Percentiles rank a stretch among this genome's conserved stretches.
Evolutionary conservation across 352 stramenopile species (phyloP).

Genomic region (Salisapilia sapeloensis): DNA sequence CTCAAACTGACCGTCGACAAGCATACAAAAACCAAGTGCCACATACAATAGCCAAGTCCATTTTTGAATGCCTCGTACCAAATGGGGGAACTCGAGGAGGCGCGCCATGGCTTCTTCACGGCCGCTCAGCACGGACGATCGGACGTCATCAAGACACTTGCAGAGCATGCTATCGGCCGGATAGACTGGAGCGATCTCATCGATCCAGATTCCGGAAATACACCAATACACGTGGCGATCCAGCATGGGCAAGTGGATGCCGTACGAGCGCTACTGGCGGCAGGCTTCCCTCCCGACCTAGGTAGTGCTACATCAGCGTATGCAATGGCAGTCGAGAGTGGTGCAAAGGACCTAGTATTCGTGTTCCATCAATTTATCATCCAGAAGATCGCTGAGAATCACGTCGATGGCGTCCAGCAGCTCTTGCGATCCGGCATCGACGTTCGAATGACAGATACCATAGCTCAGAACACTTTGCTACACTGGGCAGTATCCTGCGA

Average conservation of each 20-base stretch:
- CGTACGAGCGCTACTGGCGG: constrained; percentile 55
- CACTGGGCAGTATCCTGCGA: constrained; percentile 71
- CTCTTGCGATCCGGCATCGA: constrained; percentile 47
- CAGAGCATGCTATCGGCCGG: constrained; percentile 32
- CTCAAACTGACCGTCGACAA: too few relatives aligned
- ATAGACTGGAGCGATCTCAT: constrained; percentile 36
- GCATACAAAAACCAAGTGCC: too few relatives aligned
- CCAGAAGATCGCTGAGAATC: constrained; percentile 58
- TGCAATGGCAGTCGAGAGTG: constrained; percentile 32
- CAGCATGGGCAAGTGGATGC: constrained; percentile 55
- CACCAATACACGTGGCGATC: constrained; percentile 65
- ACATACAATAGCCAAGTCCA: too few relatives aligned
- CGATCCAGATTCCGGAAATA: constrained; percentile 35
- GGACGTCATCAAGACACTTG: constrained; percentile 73
- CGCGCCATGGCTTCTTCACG: constrained; percentile 65
- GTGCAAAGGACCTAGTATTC: constrained; percentile 39
- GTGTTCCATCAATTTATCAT: constrained; percentile 81
- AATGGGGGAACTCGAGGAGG: constrained; percentile 60
- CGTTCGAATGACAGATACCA: constrained; percentile 26
- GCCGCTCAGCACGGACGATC: constrained; percentile 64
- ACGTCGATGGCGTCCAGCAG: constrained; percentile 27
- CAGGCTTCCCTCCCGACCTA: constrained; percentile 48
- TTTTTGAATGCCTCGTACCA: too few relatives aligned
- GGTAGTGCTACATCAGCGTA: constrained; percentile 26
- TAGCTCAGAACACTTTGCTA: constrained; percentile 38